Conservation (phyloP, 2,329 filamentous ascomycete genomes). For the Corinectria fuckeliana region DNA sequence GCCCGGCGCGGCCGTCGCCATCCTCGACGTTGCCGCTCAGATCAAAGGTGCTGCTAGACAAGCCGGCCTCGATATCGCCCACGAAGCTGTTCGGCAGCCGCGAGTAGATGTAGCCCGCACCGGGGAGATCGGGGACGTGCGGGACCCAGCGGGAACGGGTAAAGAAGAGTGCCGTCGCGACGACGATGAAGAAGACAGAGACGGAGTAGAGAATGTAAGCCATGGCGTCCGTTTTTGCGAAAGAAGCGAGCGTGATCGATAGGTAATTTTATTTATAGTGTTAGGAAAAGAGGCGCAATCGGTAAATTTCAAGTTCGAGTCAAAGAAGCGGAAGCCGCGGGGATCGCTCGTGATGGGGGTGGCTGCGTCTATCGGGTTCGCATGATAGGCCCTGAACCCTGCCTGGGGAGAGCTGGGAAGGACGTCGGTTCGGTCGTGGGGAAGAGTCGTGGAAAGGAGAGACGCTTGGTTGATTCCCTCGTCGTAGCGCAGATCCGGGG, state of each 20-base stretch:
- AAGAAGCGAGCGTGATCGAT: no score
- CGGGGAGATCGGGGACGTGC: slow-evolving; percentile 66
- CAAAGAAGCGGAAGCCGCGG: slow-evolving; percentile 16
- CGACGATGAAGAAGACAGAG: slow-evolving; percentile 72
- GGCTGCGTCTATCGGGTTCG: slow-evolving; percentile 6
- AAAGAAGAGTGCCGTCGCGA: slow-evolving; percentile 79
- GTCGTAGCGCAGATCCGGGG: not conserved
- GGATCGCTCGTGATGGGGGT: not conserved
- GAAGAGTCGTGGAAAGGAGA: not conserved
- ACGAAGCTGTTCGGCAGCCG: slow-evolving; percentile 79
- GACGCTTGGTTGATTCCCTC: not conserved
- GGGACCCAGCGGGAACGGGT: slow-evolving; percentile 81
- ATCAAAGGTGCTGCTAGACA: slow-evolving; percentile 84
- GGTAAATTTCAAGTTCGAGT: not conserved
- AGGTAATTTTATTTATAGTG: no score
- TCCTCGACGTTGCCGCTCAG: slow-evolving; percentile 79
- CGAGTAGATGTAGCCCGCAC: slow-evolving; percentile 72
- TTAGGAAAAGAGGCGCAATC: no score
- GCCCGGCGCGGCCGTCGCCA: slow-evolving; percentile 78
- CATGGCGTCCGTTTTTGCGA: slow-evolving; percentile 58
- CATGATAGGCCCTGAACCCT: slow-evolving; percentile 8
- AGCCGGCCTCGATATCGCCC: slow-evolving; percentile 85
- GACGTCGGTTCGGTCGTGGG: not conserved
- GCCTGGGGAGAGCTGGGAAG: not conserved
- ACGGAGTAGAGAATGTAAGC: slow-evolving; percentile 81